These are phyloP conservation scores for Rubia yunnanensis DNA, from an alignment of 257 asterid species.

Conservation along the genomic window DNA sequence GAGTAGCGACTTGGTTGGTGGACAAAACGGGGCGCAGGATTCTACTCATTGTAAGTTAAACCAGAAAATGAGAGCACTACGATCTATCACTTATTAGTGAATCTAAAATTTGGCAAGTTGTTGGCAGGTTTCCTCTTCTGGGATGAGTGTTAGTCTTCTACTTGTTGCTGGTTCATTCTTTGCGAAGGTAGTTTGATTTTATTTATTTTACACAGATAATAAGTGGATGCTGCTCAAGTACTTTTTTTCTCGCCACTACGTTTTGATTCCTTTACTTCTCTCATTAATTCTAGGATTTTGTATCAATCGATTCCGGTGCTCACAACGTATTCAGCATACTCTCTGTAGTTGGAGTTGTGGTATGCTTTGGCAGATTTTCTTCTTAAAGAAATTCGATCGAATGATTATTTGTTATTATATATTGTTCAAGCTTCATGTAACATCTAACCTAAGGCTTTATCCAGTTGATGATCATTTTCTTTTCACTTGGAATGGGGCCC, in stretches of 20 bases:
- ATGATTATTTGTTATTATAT: conserved; percentile 5
- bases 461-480: conserved; percentile 57
- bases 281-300: conserved; percentile 37
- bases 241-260: neutral
- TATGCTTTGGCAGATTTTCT: conserved; percentile 24
- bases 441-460: conserved; percentile 14
- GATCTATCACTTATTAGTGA: conserved; percentile 2
- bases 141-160: conserved; percentile 79
- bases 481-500: conserved; percentile 97
- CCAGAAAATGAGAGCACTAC: neutral
- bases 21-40: conserved; percentile 91
- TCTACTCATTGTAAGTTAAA: conserved; percentile 56
- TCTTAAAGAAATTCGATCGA: neutral
- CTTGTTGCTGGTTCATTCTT: conserved; percentile 63
- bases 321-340: conserved; percentile 50
- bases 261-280: conserved; percentile 10
- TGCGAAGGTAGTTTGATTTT: conserved; percentile 44
- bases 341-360: conserved; percentile 57
- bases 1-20: conserved; percentile 71
- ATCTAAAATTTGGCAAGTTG: conserved; percentile 10
- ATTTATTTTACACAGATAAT: conserved; percentile 2
- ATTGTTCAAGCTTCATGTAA: conserved; percentile 1
- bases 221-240: neutral
- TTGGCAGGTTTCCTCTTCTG: conserved; percentile 68
- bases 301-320: conserved; percentile 36